Evolutionary conservation across 1,139 yeast genomes (phyloP), one percentile per base, ranked within the genome.

Genomic region (Protomyces pachydermus): DNA sequence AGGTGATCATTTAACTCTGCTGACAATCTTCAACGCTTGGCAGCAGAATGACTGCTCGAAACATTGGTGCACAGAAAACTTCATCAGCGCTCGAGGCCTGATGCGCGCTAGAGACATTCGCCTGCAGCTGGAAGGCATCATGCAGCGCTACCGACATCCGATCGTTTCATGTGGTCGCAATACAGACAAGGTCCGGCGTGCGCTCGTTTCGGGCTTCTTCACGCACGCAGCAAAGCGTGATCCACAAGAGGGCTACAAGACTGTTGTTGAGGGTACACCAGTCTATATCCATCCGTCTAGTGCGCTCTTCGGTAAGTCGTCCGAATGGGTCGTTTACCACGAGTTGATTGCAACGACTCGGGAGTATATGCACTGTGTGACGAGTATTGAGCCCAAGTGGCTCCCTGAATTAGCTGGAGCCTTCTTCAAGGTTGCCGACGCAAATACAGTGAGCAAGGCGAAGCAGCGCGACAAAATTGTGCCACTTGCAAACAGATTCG

Each of bases 241-340:
- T 69, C 82, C 87, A 0, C 89, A 87, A 62, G 87, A 84, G 60
- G 88, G 89, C 1, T 93, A 86, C 75, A 84, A 84, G 70, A 91
- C 97, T 0, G 75, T 93, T 16, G 81, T 83, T 4, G 96, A 89
- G 68, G 82, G 82, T 45, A 87, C 96, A 0, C 84, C 88, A 0
- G 97, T 91, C 8, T 84, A 81, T 66, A 79, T 95, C 70, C 98
- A 95, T 74, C 98, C 98, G 1, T 87, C 96, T 1, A 88, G 96
- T 55, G 80, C 95, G 1, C 74, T 93, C 39, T 88, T 83, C 72
- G 88, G 86, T 18, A 87, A 86, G 70, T 82, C 80, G 20, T 85
- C 91, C 2, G 91, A 87, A 67, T 88, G 87, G 71, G 95, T 91
- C 61, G 78, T 93, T 1, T 93, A 91, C 72, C 96, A 91, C 72